Percentiles rank a stretch among this genome's conserved stretches.
phyloP scores from a whole-genome alignment of 192 early-diverging fungal genomes.

The Coemansia sp. region DNA sequence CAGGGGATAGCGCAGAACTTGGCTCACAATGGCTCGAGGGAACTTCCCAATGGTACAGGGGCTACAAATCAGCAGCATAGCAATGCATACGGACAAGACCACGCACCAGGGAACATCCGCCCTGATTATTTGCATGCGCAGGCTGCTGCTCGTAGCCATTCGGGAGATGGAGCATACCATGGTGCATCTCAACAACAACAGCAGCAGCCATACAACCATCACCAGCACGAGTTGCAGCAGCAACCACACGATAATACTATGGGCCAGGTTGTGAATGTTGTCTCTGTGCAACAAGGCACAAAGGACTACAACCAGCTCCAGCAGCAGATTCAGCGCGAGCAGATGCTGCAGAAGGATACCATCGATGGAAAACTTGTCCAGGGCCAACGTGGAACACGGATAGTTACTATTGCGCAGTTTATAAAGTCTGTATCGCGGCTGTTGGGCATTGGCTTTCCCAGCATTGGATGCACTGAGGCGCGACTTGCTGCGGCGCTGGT shows the following conservation, averaged over 20 bases:
- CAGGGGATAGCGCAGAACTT: not conserved
- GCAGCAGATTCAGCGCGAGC: constrained; percentile 48
- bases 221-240: constrained; percentile 19
- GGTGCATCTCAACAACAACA: constrained; percentile 3
- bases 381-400: constrained; percentile 26
- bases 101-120: not conserved
- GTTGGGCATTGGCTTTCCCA: constrained; percentile 43
- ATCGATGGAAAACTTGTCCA: constrained; percentile 27
- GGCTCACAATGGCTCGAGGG: not conserved
- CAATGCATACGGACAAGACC: not conserved
- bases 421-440: constrained; percentile 40
- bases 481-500: constrained; percentile 37
- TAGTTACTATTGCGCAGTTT: constrained; percentile 54
- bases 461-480: constrained; percentile 39
- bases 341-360: constrained; percentile 37
- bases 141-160: not conserved
- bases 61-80: not conserved
- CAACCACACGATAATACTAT: constrained; percentile 9
- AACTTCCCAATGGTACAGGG: not conserved
- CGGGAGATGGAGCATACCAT: not conserved
- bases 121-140: not conserved
- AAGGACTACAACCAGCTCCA: constrained; percentile 38
- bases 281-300: constrained; percentile 37
- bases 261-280: constrained; percentile 42
- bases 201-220: constrained; percentile 15